Evolutionary conservation across 805 yeast genomes (phyloP).

Genomic region (Teunomyces atbi): DNA sequence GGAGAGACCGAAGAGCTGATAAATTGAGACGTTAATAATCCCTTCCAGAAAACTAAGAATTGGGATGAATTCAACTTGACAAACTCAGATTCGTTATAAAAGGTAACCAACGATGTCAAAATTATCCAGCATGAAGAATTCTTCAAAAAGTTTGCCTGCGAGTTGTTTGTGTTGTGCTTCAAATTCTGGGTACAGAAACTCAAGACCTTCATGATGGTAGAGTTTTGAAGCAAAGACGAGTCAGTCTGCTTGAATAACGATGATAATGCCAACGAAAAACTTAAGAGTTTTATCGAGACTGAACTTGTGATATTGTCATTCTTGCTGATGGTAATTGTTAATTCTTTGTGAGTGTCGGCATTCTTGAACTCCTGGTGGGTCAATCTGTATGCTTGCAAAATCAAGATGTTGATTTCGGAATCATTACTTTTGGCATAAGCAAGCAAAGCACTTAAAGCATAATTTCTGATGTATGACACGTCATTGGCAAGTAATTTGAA

Average conservation of each 20-base stretch:
- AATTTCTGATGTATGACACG: slow-evolving; percentile 33
- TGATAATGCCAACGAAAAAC: slow-evolving; percentile 36
- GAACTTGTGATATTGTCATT: slow-evolving; percentile 19
- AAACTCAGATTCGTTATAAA: slow-evolving; percentile 40
- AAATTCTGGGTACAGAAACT: slow-evolving; percentile 47
- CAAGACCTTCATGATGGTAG: slow-evolving; percentile 39
- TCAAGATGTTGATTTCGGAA: slow-evolving; percentile 36
- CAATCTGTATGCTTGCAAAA: slow-evolving; percentile 28
- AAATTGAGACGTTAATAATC: slow-evolving; percentile 42
- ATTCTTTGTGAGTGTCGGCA: slow-evolving; percentile 8
- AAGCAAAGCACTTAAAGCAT: slow-evolving; percentile 31
- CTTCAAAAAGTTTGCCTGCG: slow-evolving; percentile 19
- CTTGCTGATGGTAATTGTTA: slow-evolving; percentile 6
- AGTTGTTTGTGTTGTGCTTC: slow-evolving; percentile 31
- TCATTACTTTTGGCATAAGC: slow-evolving; percentile 27
- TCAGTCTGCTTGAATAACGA: slow-evolving; percentile 37
- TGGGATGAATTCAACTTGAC: slow-evolving; percentile 44
- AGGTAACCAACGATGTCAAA: slow-evolving; percentile 39
- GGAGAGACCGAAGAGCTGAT: slow-evolving; percentile 22
- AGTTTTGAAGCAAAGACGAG: slow-evolving; percentile 33
- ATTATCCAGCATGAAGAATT: slow-evolving; percentile 42
- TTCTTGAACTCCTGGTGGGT: slow-evolving; percentile 28
- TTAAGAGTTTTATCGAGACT: slow-evolving; percentile 22
- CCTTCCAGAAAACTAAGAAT: slow-evolving; percentile 44
- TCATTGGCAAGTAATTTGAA: slow-evolving; percentile 33